phyloP scores from a whole-genome alignment of 495 filamentous ascomycete genomes.

The Ascobolus immersus region DNA sequence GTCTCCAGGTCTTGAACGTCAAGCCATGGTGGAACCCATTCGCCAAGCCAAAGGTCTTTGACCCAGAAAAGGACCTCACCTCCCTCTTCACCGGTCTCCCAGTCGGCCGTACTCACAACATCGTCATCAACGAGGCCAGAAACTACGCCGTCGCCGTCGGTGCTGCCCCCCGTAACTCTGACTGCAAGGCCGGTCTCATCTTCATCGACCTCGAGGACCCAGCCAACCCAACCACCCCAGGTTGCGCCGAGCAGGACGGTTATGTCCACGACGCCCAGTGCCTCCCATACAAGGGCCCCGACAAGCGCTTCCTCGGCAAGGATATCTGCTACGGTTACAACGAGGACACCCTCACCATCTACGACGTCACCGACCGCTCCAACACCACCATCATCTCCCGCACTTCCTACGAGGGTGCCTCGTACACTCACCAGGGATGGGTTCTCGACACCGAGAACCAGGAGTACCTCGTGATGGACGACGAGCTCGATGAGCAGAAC shows the following conservation, averaged over 20 bases:
- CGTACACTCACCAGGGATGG: slow-evolving; percentile 39
- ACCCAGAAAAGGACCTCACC: slow-evolving; percentile 15
- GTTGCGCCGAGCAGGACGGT: slow-evolving; percentile 28
- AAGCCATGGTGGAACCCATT: neutral
- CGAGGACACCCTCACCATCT: slow-evolving; percentile 23
- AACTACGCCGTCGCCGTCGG: slow-evolving; percentile 28
- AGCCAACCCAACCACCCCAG: slow-evolving; percentile 24
- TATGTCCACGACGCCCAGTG: slow-evolving; percentile 39
- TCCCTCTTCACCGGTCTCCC: slow-evolving; percentile 18
- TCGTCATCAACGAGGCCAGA: slow-evolving; percentile 26
- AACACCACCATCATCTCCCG: slow-evolving; percentile 26
- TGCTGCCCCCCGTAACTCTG: slow-evolving; percentile 21
- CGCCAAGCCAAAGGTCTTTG: slow-evolving; percentile 17
- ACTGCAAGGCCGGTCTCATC: slow-evolving; percentile 27
- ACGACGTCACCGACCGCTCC: slow-evolving; percentile 32
- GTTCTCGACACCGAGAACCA: slow-evolving; percentile 27
- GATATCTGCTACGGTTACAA: slow-evolving; percentile 39
- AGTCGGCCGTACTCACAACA: slow-evolving; percentile 25
- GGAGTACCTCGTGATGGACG: slow-evolving; percentile 31
- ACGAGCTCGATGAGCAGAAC: slow-evolving; percentile 33
- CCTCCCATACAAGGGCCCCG: slow-evolving; percentile 31
- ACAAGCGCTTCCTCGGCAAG: slow-evolving; percentile 24
- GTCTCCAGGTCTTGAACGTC: neutral
- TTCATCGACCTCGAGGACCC: slow-evolving; percentile 28
- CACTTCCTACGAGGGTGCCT: slow-evolving; percentile 29